A percentile compares a stretch with the other conserved stretches of the same genome.
These are phyloP conservation scores for Xylaria venustula DNA, from an alignment of 495 filamentous ascomycete genomes.

Conservation along the genomic window DNA sequence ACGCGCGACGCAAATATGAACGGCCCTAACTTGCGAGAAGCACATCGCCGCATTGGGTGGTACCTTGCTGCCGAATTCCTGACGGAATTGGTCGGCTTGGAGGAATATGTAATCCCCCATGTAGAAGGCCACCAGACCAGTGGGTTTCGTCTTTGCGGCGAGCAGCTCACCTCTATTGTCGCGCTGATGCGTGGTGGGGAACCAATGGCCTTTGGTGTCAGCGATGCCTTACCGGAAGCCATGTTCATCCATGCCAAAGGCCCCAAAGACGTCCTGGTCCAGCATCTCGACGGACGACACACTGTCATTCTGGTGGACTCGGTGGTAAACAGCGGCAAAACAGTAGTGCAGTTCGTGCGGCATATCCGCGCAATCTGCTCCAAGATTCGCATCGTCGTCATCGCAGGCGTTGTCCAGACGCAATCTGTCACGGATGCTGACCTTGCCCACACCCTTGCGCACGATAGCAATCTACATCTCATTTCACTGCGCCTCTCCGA, in stretches of 20 bases:
- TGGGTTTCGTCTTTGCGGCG: conserved; percentile 53
- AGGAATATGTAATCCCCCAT: conserved; percentile 51
- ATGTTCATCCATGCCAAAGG: conserved; percentile 55
- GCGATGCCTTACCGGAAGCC: conserved; percentile 52
- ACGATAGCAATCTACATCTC: conserved; percentile 33
- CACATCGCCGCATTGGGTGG: conserved; percentile 50
- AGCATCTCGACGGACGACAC: conserved; percentile 40
- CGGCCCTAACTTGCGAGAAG: conserved; percentile 50
- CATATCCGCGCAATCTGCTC: conserved; percentile 43
- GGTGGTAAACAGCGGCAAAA: conserved; percentile 59
- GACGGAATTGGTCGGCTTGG: conserved; percentile 50
- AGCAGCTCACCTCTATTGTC: conserved; percentile 56
- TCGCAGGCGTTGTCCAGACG: conserved; percentile 57
- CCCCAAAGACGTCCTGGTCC: conserved; percentile 42
- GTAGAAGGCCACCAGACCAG: conserved; percentile 49
- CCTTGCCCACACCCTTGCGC: conserved; percentile 26
- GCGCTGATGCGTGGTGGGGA: conserved; percentile 67
- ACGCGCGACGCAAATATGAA: conserved; percentile 51
- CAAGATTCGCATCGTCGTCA: conserved; percentile 51
- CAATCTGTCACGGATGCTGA: conserved; percentile 32
- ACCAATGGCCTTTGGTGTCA: conserved; percentile 65
- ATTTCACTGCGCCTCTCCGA: conserved; percentile 55
- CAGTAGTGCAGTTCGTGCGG: conserved; percentile 52
- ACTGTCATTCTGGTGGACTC: conserved; percentile 61
- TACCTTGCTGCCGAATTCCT: conserved; percentile 56